A percentile compares a stretch with the other conserved stretches of the same genome.
Conservation (phyloP, 2,329 filamentous ascomycete species). For the Alternaria tenuissima region DNA sequence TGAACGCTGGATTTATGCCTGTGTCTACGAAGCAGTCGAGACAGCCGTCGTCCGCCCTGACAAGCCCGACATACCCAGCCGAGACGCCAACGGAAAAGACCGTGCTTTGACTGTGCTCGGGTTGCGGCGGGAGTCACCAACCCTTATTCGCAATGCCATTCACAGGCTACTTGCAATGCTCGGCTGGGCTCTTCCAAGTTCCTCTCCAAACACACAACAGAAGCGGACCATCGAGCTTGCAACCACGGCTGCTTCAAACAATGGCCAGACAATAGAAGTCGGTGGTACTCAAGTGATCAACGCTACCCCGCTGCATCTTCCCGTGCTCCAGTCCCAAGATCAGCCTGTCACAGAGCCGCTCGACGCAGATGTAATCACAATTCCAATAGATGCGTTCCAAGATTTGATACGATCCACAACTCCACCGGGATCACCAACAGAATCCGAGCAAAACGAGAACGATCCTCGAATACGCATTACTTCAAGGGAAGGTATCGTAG, state of each 20-base stretch:
- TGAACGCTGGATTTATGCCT: conserved; percentile 38
- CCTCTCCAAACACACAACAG: conserved; percentile 1
- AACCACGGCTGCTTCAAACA: conserved; percentile 3
- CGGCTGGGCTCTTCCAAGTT: conserved; percentile 35
- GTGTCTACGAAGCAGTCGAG: conserved; percentile 42
- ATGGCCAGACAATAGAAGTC: conserved; percentile 27
- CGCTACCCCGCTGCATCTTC: conserved; percentile 33
- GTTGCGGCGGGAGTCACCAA: conserved; percentile 33
- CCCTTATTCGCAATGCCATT: conserved; percentile 30
- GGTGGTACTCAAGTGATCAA: conserved; percentile 32
- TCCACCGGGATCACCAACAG: conserved; percentile 35
- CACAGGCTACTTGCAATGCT: conserved; percentile 34
- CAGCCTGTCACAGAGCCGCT: conserved; percentile 6
- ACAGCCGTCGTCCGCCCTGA: conserved; percentile 38
- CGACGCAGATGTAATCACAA: conserved; percentile 13
- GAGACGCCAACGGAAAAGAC: conserved; percentile 32
- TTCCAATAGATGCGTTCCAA: conserved; percentile 19
- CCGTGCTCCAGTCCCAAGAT: conserved; percentile 19
- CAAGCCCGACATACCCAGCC: conserved; percentile 39
- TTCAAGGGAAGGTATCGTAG: conserved; percentile 48
- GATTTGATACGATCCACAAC: conserved; percentile 30
- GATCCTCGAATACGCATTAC: conserved; percentile 52
- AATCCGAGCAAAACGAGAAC: conserved; percentile 38
- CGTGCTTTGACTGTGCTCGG: conserved; percentile 34
- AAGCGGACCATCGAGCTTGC: conserved; percentile 1